These are phyloP conservation scores for Colletotrichum sp. DNA, from an alignment of 2,329 filamentous ascomycete genomes.

Conservation along the genomic window DNA sequence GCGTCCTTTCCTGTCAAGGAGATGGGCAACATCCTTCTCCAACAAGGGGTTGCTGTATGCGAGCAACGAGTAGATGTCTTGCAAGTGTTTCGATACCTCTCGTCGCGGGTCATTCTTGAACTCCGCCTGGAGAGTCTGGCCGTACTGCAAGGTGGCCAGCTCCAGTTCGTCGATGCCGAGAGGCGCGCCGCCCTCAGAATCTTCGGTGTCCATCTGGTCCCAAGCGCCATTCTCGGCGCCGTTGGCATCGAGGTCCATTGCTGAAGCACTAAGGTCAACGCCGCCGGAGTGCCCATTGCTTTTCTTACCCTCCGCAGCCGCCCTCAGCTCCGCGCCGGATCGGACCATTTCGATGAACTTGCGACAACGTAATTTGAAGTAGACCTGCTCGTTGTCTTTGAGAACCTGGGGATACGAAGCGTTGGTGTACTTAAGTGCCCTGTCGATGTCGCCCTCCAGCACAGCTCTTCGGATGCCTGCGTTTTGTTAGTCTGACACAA, in stretches of 20 bases:
- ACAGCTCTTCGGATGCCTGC: constrained; percentile 86
- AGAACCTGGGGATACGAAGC: constrained; percentile 83
- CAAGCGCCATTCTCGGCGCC: constrained; percentile 42
- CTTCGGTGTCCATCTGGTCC: constrained; percentile 63
- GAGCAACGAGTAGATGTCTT: constrained; percentile 86
- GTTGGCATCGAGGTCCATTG: constrained; percentile 63
- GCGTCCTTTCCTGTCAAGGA: constrained; percentile 78
- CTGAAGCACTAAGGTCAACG: constrained; percentile 50
- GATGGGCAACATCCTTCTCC: constrained; percentile 74
- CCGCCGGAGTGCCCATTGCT: constrained; percentile 47
- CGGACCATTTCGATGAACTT: constrained; percentile 97
- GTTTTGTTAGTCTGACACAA: constrained; percentile 1
- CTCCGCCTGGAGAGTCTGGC: constrained; percentile 77
- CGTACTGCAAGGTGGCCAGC: constrained; percentile 77
- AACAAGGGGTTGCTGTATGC: constrained; percentile 84
- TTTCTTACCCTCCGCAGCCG: constrained; percentile 48
- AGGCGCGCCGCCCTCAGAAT: constrained; percentile 26
- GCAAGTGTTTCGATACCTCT: constrained; percentile 75
- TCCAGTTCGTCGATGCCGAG: constrained; percentile 55
- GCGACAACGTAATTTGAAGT: constrained; percentile 86
- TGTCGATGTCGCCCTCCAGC: constrained; percentile 90
- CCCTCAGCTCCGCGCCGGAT: constrained; percentile 69
- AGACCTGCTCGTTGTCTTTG: constrained; percentile 79
- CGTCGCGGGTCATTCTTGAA: constrained; percentile 74
- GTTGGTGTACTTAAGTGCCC: constrained; percentile 81